Evolutionary conservation across 2,329 filamentous ascomycete species (phyloP), one percentile per base, ranked within the genome.

Genomic region (Thielaviopsis ethacetica): DNA sequence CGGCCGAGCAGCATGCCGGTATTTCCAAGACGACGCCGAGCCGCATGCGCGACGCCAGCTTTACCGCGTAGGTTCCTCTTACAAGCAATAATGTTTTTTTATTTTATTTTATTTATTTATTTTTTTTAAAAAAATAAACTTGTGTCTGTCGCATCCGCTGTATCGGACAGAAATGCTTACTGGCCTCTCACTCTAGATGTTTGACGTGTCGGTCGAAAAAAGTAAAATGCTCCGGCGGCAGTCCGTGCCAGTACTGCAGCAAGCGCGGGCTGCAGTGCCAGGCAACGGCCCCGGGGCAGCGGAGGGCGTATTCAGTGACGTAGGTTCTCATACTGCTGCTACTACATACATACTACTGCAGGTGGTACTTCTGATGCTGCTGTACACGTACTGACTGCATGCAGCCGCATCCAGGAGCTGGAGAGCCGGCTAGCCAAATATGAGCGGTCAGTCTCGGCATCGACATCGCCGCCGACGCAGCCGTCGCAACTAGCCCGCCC

Each of bases 31-130:
- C 76, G 62, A 67, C 76, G 52, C 65, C 65, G 5, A 70, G 71
- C n/a, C 69, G 77, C 19, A 69, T 70, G 62, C 76, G 74, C 61
- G 74, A 75, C 64, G 70, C 75, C 62, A 72, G 71, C 62, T 77
- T 77, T 76, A 76, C 65, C 71, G 71, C 41, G 72, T 74, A 38
- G 70, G 76, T 63, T 67, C 10, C 7, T 67, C 10, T 12, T 34
- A 34, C 7, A 12, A 34, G 30, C 10, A 34, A 4, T 34, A 34
- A 4, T 6, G 10, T 12, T 2, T 34, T 12, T 65, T 5, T 67
- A 69, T 38, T 78, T 78, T 3, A 38, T 60, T 22, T 34, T 44
- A 9, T 21, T 47, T 58, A 17, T 27, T n/a, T 26, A 17, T 44
- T 34, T 24, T 15, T 51, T 55, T 7, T 34, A 17, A 17, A 15